These are phyloP conservation scores for Pythium biforme DNA, from an alignment of 352 stramenopile genomes.

Conservation along the genomic window DNA sequence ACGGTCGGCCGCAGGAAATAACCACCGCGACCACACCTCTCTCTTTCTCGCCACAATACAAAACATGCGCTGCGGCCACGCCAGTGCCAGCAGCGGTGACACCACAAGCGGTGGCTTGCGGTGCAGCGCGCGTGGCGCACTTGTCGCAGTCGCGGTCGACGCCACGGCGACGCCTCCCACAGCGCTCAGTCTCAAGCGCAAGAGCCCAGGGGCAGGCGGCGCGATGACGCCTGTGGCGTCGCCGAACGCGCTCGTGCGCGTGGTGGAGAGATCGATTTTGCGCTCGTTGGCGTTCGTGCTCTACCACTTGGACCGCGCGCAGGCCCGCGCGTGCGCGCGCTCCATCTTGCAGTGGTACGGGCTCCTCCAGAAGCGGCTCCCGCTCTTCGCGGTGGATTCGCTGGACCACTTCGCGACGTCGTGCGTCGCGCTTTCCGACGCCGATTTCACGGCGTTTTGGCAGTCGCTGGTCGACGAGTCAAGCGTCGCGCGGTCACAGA, in stretches of 20 bases:
- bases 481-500: not conserved
- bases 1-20: no score
- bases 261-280: constrained; percentile 60
- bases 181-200: constrained; percentile 22
- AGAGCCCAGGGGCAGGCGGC: constrained; percentile 3
- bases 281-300: constrained; percentile 66
- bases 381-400: constrained; percentile 30
- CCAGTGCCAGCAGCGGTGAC: not conserved
- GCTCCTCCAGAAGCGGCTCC: constrained; percentile 58
- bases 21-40: no score
- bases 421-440: constrained; percentile 60
- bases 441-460: constrained; percentile 67
- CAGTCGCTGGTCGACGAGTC: constrained; percentile 50
- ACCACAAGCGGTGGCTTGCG: not conserved
- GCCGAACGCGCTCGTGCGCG: constrained; percentile 47
- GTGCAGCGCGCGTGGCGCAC: no score
- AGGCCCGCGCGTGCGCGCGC: constrained; percentile 55
- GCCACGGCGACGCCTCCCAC: not conserved
- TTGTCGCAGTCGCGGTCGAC: not conserved
- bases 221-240: constrained; percentile 11
- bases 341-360: constrained; percentile 65
- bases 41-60: constrained; percentile 16
- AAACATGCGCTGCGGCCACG: constrained; percentile 3
- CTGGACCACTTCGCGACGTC: constrained; percentile 56
- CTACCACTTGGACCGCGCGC: constrained; percentile 54